Evolutionary conservation across 345 rosid species (phyloP).

Genomic region (Linum lewisii): DNA sequence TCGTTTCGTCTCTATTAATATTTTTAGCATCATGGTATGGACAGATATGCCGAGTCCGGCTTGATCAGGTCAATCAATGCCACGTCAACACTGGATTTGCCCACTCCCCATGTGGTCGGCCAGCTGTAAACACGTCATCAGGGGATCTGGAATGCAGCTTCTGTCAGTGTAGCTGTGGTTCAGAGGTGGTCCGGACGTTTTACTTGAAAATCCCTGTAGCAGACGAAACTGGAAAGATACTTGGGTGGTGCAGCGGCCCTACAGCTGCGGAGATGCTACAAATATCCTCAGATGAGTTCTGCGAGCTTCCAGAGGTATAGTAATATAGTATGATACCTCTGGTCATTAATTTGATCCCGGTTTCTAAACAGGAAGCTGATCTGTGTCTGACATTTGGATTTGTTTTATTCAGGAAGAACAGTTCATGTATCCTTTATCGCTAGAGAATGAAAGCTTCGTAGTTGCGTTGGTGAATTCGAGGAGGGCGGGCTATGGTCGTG

Average conservation of each 20-base stretch:
- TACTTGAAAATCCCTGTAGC: slow-evolving; percentile 60
- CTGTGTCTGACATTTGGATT: background rate
- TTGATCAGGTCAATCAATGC: slow-evolving; percentile 58
- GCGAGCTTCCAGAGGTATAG: slow-evolving; percentile 69
- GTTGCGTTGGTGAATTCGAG: slow-evolving; percentile 61
- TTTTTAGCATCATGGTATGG: background rate
- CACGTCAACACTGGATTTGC: slow-evolving; percentile 47
- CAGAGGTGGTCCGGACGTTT: slow-evolving; percentile 52
- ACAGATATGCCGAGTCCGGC: slow-evolving; percentile 70
- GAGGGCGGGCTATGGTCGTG: slow-evolving; percentile 17
- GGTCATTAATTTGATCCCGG: background rate
- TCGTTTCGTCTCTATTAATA: background rate
- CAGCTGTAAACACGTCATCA: slow-evolving; percentile 31
- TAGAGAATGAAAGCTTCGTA: slow-evolving; percentile 58
- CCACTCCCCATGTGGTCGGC: slow-evolving; percentile 61
- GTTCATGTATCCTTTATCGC: slow-evolving; percentile 69
- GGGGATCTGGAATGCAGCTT: slow-evolving; percentile 51
- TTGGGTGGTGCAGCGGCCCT: slow-evolving; percentile 75
- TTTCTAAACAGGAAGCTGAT: background rate
- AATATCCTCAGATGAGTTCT: slow-evolving; percentile 80
- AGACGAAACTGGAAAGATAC: slow-evolving; percentile 44
- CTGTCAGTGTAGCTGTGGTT: slow-evolving; percentile 37
- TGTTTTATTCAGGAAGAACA: slow-evolving; percentile 61
- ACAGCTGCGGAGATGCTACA: slow-evolving; percentile 83
- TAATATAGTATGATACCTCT: no score